Conservation (phyloP, 164 flowering plant genomes). For the Tetrastigma voinierianum region DNA sequence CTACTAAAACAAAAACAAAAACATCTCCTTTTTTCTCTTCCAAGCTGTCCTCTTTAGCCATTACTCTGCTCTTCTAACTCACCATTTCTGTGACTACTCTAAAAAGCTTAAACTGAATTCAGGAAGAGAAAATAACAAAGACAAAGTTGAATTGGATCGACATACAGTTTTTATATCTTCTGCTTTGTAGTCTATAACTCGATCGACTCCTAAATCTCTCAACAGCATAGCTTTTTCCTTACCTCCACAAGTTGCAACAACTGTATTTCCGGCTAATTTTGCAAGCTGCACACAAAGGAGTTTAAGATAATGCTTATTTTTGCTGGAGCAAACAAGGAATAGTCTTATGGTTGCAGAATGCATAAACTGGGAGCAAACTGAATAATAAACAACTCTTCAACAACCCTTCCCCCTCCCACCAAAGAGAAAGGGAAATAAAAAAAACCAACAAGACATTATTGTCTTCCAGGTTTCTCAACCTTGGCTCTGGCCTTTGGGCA, state of each 20-base stretch:
- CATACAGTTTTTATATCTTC: slow-evolving; percentile 85
- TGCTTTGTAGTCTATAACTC: slow-evolving; percentile 81
- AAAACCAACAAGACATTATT: no score
- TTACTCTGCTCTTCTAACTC: no score
- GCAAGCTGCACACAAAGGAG: slow-evolving; percentile 63
- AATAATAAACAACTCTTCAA: neutral
- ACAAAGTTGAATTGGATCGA: slow-evolving; percentile 4
- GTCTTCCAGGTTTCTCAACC: no score
- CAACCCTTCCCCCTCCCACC: neutral
- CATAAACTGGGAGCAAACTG: neutral
- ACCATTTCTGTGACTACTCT: neutral
- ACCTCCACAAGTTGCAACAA: slow-evolving; percentile 99
- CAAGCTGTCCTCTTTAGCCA: no score
- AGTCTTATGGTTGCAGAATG: neutral
- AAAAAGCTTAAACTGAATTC: neutral
- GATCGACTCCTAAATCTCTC: slow-evolving; percentile 85
- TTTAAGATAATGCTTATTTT: neutral
- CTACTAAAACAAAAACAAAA: no score
- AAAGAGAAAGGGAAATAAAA: neutral
- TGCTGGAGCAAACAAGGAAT: neutral
- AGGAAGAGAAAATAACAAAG: neutral
- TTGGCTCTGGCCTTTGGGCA: no score
- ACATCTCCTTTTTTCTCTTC: no score
- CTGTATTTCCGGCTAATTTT: slow-evolving; percentile 87
- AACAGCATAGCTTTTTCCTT: slow-evolving; percentile 73